These are phyloP conservation scores for Phytophthora boehmeriae DNA, from an alignment of 352 stramenopile species.

Conservation along the genomic window DNA sequence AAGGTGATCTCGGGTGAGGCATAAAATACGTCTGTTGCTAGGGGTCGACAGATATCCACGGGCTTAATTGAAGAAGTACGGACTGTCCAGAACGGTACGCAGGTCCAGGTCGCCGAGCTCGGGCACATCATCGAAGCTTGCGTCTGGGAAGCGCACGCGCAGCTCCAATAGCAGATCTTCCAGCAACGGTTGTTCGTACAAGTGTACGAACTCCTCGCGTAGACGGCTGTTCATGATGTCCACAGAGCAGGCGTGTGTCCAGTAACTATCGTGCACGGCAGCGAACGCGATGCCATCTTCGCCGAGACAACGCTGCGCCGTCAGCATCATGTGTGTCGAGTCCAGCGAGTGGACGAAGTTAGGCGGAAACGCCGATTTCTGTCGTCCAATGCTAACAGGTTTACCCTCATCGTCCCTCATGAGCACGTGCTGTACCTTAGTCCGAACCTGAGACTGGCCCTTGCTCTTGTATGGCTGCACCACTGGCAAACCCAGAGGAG, in stretches of 20 bases:
- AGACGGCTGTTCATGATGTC: conserved; percentile 96
- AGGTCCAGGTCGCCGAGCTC: conserved; percentile 94
- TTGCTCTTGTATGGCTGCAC: conserved; percentile 97
- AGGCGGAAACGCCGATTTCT: conserved; percentile 98
- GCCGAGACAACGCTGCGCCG: conserved; percentile 92
- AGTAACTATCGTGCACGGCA: conserved; percentile 99
- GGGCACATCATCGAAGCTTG: conserved; percentile 95
- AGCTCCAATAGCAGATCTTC: conserved; percentile 94
- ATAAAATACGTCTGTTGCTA: conserved; percentile 35
- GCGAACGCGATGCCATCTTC: conserved; percentile 94
- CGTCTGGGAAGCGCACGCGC: conserved; percentile 94
- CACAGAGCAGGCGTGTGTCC: conserved; percentile 96
- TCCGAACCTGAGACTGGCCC: conserved; percentile 76
- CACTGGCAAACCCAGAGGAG: conserved; percentile 97
- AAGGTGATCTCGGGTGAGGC: conserved; percentile 5
- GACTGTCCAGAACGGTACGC: conserved; percentile 93
- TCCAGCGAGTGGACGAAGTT: conserved; percentile 99
- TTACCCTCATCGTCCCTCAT: conserved; percentile 73
- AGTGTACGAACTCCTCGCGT: conserved; percentile 95
- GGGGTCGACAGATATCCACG: conserved; percentile 1
- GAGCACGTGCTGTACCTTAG: conserved; percentile 90
- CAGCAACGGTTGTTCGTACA: conserved; percentile 97
- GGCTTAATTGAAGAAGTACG: conserved; percentile 99
- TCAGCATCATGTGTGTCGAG: conserved; percentile 99
- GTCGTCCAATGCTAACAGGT: conserved; percentile 73